Evolutionary conservation across 495 filamentous ascomycete genomes (phyloP).

Genomic region (Penicillium egyptiacum): DNA sequence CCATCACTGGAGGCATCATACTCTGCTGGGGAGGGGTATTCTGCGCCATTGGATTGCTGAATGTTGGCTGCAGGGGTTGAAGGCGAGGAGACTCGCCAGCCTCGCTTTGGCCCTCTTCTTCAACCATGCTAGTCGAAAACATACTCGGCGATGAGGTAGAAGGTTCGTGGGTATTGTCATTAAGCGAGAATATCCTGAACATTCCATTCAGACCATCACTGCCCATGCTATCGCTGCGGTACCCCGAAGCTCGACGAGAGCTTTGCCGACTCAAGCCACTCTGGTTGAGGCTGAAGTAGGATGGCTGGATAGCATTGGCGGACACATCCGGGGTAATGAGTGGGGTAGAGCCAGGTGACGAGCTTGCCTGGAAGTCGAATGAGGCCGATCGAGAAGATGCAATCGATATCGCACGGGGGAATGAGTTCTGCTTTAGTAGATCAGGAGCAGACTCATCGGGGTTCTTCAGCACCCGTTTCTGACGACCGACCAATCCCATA

Average conservation of each 20-base stretch:
- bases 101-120: conserved; percentile 71
- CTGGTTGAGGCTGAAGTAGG: conserved; percentile 86
- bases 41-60: conserved; percentile 52
- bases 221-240: conserved; percentile 87
- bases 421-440: conserved; percentile 87
- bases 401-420: conserved; percentile 79
- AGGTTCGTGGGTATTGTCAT: conserved; percentile 50
- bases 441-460: conserved; percentile 82
- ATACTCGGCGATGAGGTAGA: conserved; percentile 35
- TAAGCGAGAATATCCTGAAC: conserved; percentile 79
- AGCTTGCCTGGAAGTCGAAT: conserved; percentile 78
- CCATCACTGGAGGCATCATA: conserved; percentile 94
- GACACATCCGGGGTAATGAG: conserved; percentile 79
- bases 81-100: conserved; percentile 69
- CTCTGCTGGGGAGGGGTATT: conserved; percentile 66
- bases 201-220: conserved; percentile 83
- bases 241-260: conserved; percentile 77
- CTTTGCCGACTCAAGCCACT: conserved; percentile 65
- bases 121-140: conserved; percentile 52
- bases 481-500: conserved; percentile 94
- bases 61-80: conserved; percentile 59
- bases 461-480: conserved; percentile 86
- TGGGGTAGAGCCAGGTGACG: conserved; percentile 81
- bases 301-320: conserved; percentile 71
- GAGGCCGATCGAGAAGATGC: conserved; percentile 94